phyloP scores from a whole-genome alignment of 805 yeast genomes.

The Metschnikowia arizonensis region DNA sequence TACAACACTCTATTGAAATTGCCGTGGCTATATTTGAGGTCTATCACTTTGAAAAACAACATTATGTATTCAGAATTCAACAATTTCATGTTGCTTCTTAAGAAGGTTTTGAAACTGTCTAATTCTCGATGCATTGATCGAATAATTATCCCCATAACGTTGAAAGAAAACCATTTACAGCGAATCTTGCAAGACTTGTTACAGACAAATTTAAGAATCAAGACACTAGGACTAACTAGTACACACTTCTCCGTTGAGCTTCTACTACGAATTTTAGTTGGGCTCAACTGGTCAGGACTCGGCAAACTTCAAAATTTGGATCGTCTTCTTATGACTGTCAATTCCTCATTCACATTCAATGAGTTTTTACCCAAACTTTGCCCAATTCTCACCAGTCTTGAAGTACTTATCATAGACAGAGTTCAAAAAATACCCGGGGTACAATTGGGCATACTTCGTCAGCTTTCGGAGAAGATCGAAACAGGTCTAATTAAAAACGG shows the following conservation, averaged over 20 bases:
- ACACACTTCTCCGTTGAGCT: constrained; percentile 23
- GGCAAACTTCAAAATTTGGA: constrained; percentile 2
- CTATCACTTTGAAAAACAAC: constrained; percentile 23
- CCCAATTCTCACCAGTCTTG: constrained; percentile 23
- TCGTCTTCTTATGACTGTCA: constrained; percentile 20
- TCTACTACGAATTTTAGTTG: constrained; percentile 23
- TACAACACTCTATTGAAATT: constrained; percentile 24
- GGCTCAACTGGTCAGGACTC: constrained; percentile 27
- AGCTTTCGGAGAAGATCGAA: background rate
- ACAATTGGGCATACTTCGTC: background rate
- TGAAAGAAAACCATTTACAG: constrained; percentile 22
- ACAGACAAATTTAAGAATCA: background rate
- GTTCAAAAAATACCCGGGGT: constrained; percentile 1
- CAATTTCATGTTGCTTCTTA: constrained; percentile 28
- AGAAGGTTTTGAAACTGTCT: constrained; percentile 19
- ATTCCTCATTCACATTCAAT: constrained; percentile 17
- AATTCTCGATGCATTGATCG: constrained; percentile 18
- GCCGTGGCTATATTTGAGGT: constrained; percentile 24
- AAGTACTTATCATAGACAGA: constrained; percentile 2
- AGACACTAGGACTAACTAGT: background rate
- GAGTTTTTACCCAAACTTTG: constrained; percentile 16
- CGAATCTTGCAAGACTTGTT: constrained; percentile 16
- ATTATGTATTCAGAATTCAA: constrained; percentile 27
- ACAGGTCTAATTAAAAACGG: background rate
- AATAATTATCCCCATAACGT: constrained; percentile 22